Percentiles rank a stretch among this genome's conserved stretches.
Evolutionary conservation across 164 flowering plant genomes (phyloP).

Genomic region (Vitis riparia): DNA sequence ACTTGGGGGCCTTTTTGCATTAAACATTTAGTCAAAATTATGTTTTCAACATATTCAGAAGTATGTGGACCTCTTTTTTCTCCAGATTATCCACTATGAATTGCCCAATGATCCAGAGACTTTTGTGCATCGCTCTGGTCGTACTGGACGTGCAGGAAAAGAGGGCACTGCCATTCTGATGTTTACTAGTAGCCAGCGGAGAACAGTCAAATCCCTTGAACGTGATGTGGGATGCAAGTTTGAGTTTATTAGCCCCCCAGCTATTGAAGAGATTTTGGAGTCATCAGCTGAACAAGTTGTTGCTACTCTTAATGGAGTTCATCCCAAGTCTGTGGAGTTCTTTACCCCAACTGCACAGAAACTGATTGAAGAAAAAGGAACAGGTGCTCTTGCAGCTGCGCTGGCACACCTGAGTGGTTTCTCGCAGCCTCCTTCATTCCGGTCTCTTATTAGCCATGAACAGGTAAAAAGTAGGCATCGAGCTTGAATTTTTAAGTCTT

Average conservation of each 20-base stretch:
- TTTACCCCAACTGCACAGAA: slow-evolving; percentile 87
- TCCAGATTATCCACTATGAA: slow-evolving; percentile 93
- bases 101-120: slow-evolving; percentile 98
- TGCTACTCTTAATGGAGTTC: slow-evolving; percentile 88
- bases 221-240: slow-evolving; percentile 92
- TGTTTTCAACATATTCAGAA: slow-evolving; percentile 5
- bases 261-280: slow-evolving; percentile 73
- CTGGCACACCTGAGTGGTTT: slow-evolving; percentile 96
- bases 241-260: slow-evolving; percentile 81
- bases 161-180: slow-evolving; percentile 84
- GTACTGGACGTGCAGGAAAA: slow-evolving; percentile 99
- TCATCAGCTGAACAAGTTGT: slow-evolving; percentile 91
- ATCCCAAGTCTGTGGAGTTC: slow-evolving; percentile 75
- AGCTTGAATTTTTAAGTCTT: not conserved
- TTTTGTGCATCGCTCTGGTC: slow-evolving; percentile 99
- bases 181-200: slow-evolving; percentile 80
- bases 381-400: slow-evolving; percentile 91
- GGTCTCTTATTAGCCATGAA: slow-evolving; percentile 86
- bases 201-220: slow-evolving; percentile 82
- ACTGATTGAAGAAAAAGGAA: slow-evolving; percentile 75
- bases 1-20: not conserved
- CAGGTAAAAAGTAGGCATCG: slow-evolving; percentile 48
- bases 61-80: slow-evolving; percentile 5
- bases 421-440: slow-evolving; percentile 90
- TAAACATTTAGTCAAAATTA: not conserved